phyloP scores from a whole-genome alignment of 164 flowering plant species.

The Vitis amurensis region DNA sequence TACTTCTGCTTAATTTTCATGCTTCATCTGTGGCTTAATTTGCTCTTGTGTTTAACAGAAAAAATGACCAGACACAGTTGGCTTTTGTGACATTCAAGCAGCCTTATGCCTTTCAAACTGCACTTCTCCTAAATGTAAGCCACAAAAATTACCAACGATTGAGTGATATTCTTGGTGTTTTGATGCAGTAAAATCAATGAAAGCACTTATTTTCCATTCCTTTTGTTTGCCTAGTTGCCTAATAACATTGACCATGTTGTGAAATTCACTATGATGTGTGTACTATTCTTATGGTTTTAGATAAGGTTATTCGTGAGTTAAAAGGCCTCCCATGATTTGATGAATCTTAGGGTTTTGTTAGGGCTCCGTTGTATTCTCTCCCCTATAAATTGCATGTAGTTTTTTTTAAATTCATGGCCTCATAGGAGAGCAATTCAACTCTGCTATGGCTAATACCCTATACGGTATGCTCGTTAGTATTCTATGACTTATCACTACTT shows the following conservation, averaged over 20 bases:
- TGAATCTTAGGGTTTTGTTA: no score
- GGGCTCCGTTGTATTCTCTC: no score
- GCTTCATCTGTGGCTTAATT: background rate
- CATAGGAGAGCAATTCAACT: background rate
- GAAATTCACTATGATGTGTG: no score
- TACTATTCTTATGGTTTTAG: no score
- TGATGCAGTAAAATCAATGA: constrained; percentile 6
- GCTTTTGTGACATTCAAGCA: constrained; percentile 30
- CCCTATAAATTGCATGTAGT: no score
- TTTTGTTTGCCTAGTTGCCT: background rate
- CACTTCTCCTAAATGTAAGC: constrained; percentile 21
- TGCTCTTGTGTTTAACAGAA: background rate
- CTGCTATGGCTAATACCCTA: background rate
- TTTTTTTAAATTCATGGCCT: no score
- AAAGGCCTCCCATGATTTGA: no score
- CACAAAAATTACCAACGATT: no score
- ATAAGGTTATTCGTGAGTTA: no score
- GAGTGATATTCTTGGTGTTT: constrained; percentile 2
- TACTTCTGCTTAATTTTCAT: background rate
- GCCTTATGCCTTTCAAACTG: constrained; percentile 29
- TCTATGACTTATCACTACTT: background rate
- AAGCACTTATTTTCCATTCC: background rate
- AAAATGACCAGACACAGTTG: constrained; percentile 8
- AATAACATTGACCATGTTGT: no score
- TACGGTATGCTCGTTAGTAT: background rate